Evolutionary conservation across 2,329 filamentous ascomycete species (phyloP).

Genomic region (Arthrobotrys pseudoclavata): DNA sequence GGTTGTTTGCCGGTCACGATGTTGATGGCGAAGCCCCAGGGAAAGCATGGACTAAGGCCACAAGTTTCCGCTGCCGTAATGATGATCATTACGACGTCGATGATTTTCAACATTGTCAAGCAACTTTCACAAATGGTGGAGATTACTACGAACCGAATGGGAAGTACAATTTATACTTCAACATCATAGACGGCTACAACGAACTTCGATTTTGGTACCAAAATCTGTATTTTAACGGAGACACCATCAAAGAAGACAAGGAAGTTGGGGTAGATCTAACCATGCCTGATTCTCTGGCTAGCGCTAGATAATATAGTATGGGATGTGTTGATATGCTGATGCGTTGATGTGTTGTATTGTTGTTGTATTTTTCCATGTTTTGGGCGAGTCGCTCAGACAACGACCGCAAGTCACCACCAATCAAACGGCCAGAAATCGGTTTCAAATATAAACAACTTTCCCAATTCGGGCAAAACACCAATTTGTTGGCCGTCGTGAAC

Average conservation of each 20-base stretch:
- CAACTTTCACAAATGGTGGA: neutral
- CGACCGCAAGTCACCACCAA: neutral
- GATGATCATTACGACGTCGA: neutral
- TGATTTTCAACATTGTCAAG: neutral
- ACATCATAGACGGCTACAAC: neutral
- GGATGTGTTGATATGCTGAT: no score
- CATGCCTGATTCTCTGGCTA: no score
- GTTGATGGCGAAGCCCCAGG: neutral
- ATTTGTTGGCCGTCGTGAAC: constrained; percentile 31
- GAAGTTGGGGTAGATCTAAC: neutral
- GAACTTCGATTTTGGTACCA: neutral
- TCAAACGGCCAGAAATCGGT: constrained; percentile 5
- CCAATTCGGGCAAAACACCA: constrained; percentile 27
- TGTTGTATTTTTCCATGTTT: constrained; percentile 37
- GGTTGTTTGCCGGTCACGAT: constrained; percentile 2
- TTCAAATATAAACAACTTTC: constrained; percentile 20
- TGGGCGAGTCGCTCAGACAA: constrained; percentile 36
- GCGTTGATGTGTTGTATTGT: constrained; percentile 45
- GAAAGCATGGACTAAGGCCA: neutral
- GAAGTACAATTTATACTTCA: neutral
- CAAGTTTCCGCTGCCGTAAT: neutral
- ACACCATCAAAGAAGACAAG: neutral
- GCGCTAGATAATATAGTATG: no score
- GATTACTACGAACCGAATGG: neutral
- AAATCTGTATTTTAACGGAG: neutral